Evolutionary conservation across 768 basidiomycete genomes (phyloP).

Genomic region (Mycena latifolia): DNA sequence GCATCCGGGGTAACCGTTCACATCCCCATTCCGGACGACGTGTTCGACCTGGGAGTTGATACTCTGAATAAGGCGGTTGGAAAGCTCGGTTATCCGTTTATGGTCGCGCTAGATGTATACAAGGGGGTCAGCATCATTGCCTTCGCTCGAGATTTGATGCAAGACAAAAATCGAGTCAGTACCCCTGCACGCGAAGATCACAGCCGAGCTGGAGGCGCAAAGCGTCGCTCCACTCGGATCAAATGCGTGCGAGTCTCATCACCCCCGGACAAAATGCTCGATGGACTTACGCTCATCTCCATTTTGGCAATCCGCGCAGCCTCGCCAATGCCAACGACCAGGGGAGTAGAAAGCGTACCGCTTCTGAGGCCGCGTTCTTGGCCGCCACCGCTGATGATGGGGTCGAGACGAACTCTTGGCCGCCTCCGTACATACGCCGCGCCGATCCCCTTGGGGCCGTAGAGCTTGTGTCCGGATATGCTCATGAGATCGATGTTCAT

Average conservation of each 20-base stretch:
- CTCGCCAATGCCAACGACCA: conserved; percentile 95
- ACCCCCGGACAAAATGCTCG: conserved; percentile 43
- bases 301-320: conserved; percentile 91
- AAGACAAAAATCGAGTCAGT: conserved; percentile 64
- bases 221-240: conserved; percentile 60
- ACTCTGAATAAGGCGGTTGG: conserved; percentile 83
- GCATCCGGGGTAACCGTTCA: conserved; percentile 93
- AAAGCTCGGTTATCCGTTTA: conserved; percentile 75
- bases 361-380: conserved; percentile 96
- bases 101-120: conserved; percentile 78
- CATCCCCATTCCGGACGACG: conserved; percentile 95
- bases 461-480: conserved; percentile 97
- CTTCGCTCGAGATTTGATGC: not conserved
- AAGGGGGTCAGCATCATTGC: conserved; percentile 33
- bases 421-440: conserved; percentile 94
- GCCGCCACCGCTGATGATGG: conserved; percentile 95
- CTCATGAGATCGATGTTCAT: conserved; percentile 97
- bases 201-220: conserved; percentile 63
- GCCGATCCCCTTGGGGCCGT: conserved; percentile 97
- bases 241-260: conserved; percentile 63
- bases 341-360: conserved; percentile 91
- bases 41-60: conserved; percentile 90
- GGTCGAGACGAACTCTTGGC: conserved; percentile 94
- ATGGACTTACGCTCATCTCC: conserved; percentile 85
- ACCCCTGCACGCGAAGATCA: conserved; percentile 91